Conservation (phyloP, 78 protist species). For the Monosiga brevicollis region DNA sequence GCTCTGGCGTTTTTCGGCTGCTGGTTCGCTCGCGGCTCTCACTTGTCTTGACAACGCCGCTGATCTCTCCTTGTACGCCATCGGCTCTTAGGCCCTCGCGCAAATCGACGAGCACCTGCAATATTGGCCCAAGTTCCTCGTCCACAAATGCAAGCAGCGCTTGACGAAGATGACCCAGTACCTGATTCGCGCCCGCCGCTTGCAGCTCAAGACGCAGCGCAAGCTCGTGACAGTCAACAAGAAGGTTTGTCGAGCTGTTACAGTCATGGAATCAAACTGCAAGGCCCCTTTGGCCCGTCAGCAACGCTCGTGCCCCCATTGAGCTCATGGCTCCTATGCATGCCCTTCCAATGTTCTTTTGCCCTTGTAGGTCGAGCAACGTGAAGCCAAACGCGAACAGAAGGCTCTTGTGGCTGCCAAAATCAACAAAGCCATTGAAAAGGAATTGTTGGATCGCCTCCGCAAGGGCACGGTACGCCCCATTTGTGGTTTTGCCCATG, state of each 20-base stretch:
- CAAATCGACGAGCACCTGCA: conserved; percentile 69
- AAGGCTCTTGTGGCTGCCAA: conserved; percentile 85
- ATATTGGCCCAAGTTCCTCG: conserved; percentile 73
- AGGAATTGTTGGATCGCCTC: conserved; percentile 76
- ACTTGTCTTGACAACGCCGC: no score
- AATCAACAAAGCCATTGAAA: conserved; percentile 62
- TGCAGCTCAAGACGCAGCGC: conserved; percentile 41
- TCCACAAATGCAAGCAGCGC: conserved; percentile 78
- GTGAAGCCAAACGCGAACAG: conserved; percentile 58
- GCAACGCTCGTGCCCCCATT: no score
- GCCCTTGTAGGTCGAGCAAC: no score
- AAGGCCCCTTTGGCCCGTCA: no score
- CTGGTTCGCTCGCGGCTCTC: no score
- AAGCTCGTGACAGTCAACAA: conserved; percentile 69
- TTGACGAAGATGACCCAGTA: conserved; percentile 80
- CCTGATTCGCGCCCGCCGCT: conserved; percentile 81
- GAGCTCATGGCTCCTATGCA: no score
- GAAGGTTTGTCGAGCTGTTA: no score
- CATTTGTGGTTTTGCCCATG: background rate
- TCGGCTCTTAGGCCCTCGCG: conserved; percentile 13
- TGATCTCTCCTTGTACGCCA: no score
- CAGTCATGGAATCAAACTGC: no score
- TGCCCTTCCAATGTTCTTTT: no score
- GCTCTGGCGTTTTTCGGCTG: no score
- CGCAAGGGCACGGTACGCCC: background rate